Base-by-base conservation (phyloP, 768 basidiomycete genomes). In the Boletus rex-veris region DNA sequence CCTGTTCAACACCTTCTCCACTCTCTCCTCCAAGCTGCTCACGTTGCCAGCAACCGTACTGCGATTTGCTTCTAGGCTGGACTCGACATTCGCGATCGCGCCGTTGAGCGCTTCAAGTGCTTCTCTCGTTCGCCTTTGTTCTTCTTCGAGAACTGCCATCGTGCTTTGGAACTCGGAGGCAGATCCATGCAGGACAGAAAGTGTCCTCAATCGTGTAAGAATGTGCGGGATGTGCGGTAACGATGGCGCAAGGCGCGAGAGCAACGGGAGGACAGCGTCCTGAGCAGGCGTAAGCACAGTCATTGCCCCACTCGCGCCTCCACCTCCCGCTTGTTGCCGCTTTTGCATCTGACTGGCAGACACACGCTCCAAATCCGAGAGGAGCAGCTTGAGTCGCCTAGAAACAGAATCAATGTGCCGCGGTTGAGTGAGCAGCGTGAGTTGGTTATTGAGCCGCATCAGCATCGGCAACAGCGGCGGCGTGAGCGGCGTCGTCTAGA, bases 391-490 rank as follows among this genome's bases (percentile, higher is more conserved):
- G 56, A 98, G 81, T 5, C 96, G 86, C 5, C 96, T 83, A 2
- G 95, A 95, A 57, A 98, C 89, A 11, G 92, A 90, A 70, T 99
- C 97, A 46, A 98, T 86, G 65, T 98, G 94, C 15, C 95, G 85
- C 0, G 97, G 96, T 73, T 98, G 94, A 0, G 96, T 91, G 43
- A 99, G 83, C 15, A 98, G 77, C 7, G 85, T 82, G 21, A 98
- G 75, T 67, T 97, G 93, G 19, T 84, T 83, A 64, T 91, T 92
- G 41, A 98, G 82, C 41, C 90, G 83, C 16, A 82, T 81, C 49
- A 98, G 78, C 45, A 90, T 80, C 0, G 91, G 86, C 4, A 97
- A 74, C n/a, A 98, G 76, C 3, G 91, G 90, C 6, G 86, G 79
- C 0, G 90, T 87, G 16, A 92, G 76, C 2, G 86, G 85, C 0